These are phyloP conservation scores for Flaveria brownii DNA, from an alignment of 129 eudicot species.

Conservation along the genomic window DNA sequence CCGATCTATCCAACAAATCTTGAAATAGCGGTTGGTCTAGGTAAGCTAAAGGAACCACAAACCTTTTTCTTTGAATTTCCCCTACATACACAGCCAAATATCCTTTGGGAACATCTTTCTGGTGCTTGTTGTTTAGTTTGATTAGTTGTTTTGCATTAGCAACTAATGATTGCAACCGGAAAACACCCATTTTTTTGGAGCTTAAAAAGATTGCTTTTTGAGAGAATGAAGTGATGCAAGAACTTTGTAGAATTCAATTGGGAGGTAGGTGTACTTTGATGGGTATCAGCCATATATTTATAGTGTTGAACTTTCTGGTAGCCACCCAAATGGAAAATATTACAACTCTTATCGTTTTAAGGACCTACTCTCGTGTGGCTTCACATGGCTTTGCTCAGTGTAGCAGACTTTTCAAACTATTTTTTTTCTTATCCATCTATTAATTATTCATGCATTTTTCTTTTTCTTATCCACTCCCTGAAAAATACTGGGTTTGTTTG, in stretches of 20 bases:
- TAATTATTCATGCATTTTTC: not conserved
- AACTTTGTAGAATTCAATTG: not conserved
- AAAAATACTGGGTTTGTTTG: too few species aligned
- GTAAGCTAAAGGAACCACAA: constrained; percentile 44
- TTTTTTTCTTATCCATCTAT: not conserved
- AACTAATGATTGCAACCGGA: constrained; percentile 29
- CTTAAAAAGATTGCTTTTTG: constrained; percentile 9
- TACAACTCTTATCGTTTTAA: not conserved
- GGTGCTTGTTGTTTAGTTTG: constrained; percentile 20
- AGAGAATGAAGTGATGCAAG: not conserved
- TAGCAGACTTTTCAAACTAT: constrained; percentile 3
- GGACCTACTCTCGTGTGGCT: constrained; percentile 34
- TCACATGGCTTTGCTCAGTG: constrained; percentile 36
- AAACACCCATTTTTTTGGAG: constrained; percentile 27
- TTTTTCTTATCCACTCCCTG: too few species aligned
- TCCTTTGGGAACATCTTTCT: constrained; percentile 49
- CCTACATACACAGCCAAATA: constrained; percentile 59
- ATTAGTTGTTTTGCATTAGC: constrained; percentile 34
- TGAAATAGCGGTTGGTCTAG: constrained; percentile 48
- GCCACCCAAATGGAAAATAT: not conserved
- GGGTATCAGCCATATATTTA: not conserved
- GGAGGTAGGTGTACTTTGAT: not conserved
- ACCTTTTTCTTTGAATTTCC: constrained; percentile 39
- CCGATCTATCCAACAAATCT: constrained; percentile 36
- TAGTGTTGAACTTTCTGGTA: not conserved